Conservation (phyloP, 768 basidiomycete species). For the Termitomyces sp. region DNA sequence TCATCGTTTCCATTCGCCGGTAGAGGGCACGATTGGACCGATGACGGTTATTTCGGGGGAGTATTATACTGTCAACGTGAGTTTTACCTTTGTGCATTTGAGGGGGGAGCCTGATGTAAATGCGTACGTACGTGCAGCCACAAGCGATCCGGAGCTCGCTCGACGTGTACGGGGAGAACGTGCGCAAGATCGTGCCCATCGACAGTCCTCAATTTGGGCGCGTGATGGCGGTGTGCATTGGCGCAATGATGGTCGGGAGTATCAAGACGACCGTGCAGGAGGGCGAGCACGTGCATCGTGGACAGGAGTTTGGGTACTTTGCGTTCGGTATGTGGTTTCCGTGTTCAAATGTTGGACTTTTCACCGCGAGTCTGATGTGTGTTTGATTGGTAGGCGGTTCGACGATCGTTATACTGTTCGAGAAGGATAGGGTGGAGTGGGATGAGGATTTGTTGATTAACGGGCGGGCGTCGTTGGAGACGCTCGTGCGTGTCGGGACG, state of each 20-base stretch:
- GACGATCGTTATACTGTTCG: constrained; percentile 88
- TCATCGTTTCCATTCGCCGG: constrained; percentile 89
- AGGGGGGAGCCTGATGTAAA: too few species aligned
- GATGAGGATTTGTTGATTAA: constrained; percentile 90
- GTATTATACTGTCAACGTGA: constrained; percentile 93
- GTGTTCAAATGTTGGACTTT: too few species aligned
- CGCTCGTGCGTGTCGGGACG: constrained; percentile 85
- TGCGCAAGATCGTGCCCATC: constrained; percentile 88
- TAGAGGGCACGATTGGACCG: constrained; percentile 79
- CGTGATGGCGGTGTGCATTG: constrained; percentile 90
- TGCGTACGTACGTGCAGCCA: constrained; percentile 45
- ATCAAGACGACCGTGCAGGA: constrained; percentile 87
- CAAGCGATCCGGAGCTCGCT: constrained; percentile 90
- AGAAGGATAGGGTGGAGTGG: constrained; percentile 83
- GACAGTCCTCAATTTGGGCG: constrained; percentile 86
- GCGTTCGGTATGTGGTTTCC: constrained; percentile 89
- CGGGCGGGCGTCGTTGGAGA: constrained; percentile 84
- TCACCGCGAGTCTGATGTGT: too few species aligned
- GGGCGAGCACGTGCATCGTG: constrained; percentile 75
- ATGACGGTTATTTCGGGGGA: constrained; percentile 87
- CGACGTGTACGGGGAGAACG: constrained; percentile 95
- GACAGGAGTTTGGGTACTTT: constrained; percentile 92
- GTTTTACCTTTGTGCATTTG: constrained; percentile 19
- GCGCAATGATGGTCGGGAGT: constrained; percentile 95
- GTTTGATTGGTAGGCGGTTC: constrained; percentile 70